Conservation (phyloP, 345 rosid genomes). For the Adansonia digitata region DNA sequence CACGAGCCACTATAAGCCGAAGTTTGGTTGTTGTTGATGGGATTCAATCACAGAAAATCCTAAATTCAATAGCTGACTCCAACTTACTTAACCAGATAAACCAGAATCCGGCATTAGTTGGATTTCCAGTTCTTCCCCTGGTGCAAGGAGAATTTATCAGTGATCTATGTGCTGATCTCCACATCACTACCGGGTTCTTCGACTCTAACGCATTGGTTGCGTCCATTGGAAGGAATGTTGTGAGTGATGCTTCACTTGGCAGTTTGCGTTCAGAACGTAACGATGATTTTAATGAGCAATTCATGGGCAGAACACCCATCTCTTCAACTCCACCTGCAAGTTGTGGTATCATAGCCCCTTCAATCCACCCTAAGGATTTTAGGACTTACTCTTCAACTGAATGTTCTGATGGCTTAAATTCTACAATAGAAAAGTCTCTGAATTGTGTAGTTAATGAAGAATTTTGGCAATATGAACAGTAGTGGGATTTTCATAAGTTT, state of each 20-base stretch:
- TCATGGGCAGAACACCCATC: conserved; percentile 29
- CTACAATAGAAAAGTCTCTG: conserved; percentile 25
- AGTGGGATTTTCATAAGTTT: conserved; percentile 30
- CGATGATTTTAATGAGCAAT: conserved; percentile 32
- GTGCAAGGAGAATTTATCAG: conserved; percentile 32
- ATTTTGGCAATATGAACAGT: conserved; percentile 20
- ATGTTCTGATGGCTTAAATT: conserved; percentile 25
- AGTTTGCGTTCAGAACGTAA: conserved; percentile 9
- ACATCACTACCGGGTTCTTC: conserved; percentile 14
- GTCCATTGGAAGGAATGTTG: conserved; percentile 24
- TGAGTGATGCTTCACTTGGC: conserved; percentile 17
- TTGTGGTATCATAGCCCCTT: conserved; percentile 23
- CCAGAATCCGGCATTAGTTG: conserved; percentile 24
- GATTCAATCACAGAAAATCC: conserved; percentile 17
- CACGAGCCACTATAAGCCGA: conserved; percentile 30
- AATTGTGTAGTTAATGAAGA: conserved; percentile 31
- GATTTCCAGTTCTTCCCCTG: conserved; percentile 24
- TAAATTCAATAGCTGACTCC: conserved; percentile 25
- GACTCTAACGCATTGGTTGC: conserved; percentile 20
- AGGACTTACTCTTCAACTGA: conserved; percentile 24
- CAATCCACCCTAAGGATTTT: conserved; percentile 31
- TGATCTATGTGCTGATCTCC: conserved; percentile 16
- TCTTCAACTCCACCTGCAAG: conserved; percentile 30
- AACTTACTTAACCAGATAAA: conserved; percentile 26
- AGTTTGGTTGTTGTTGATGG: conserved; percentile 29